Evolutionary conservation across 805 yeast genomes (phyloP).

Genomic region (Lipomyces yamanashiensis): DNA sequence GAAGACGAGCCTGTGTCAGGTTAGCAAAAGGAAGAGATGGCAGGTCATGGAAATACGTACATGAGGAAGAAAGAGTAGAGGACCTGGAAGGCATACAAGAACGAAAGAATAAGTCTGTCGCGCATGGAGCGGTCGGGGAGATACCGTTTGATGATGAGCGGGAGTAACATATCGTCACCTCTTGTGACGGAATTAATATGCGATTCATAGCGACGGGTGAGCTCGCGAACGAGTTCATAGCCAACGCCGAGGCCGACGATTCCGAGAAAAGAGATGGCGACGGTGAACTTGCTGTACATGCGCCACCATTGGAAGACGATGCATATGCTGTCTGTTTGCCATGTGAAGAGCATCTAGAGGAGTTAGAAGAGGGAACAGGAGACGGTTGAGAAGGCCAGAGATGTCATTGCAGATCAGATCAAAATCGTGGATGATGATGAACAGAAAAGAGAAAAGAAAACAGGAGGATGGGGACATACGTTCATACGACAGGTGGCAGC

Average conservation of each 20-base stretch:
- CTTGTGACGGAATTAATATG: constrained; percentile 20
- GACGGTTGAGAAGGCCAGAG: too few relatives aligned
- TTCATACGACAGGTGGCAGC: constrained; percentile 22
- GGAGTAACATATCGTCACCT: constrained; percentile 21
- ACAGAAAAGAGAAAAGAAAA: not conserved
- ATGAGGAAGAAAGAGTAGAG: constrained; percentile 35
- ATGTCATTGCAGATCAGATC: not conserved
- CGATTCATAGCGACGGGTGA: constrained; percentile 33
- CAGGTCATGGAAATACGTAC: constrained; percentile 3
- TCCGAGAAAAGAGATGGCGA: constrained; percentile 35
- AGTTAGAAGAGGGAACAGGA: too few relatives aligned
- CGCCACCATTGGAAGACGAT: constrained; percentile 37
- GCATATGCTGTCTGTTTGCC: constrained; percentile 31
- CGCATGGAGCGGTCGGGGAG: constrained; percentile 29
- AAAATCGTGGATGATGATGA: not conserved
- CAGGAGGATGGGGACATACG: constrained; percentile 9
- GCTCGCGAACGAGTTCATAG: constrained; percentile 33
- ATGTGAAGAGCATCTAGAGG: constrained; percentile 35
- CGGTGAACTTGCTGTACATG: constrained; percentile 21
- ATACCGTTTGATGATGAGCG: constrained; percentile 24
- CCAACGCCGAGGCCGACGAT: constrained; percentile 36
- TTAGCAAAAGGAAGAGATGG: not conserved
- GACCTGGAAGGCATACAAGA: constrained; percentile 33
- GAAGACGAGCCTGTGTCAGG: constrained; percentile 25
- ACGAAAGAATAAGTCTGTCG: constrained; percentile 23